Percentiles rank a stretch among this genome's conserved stretches.
phyloP scores from a whole-genome alignment of 2,329 filamentous ascomycete species.

The Fusarium phyllophilum region DNA sequence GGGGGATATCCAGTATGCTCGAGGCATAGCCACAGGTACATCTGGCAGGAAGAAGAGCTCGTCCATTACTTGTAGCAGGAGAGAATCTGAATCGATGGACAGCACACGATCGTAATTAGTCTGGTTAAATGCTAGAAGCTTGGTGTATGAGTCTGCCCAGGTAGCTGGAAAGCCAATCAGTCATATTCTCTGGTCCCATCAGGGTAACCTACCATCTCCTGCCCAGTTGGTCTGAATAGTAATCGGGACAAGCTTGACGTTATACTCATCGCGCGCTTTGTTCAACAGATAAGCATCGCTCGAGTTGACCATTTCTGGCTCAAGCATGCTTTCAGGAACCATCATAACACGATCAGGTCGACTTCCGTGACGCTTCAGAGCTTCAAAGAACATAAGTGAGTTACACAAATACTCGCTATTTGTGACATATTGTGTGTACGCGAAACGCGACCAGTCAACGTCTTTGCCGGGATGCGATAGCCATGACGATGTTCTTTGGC shows the following conservation, averaged over 20 bases:
- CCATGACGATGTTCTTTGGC: too few species aligned
- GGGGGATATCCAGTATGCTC: constrained; percentile 75
- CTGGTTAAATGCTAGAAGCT: constrained; percentile 75
- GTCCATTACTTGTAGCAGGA: constrained; percentile 70
- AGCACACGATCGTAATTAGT: constrained; percentile 63
- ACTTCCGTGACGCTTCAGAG: constrained; percentile 52
- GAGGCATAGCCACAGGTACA: constrained; percentile 72
- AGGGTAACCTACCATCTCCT: constrained; percentile 52
- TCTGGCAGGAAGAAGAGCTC: constrained; percentile 75
- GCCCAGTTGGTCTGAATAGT: constrained; percentile 50
- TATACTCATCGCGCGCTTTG: constrained; percentile 56
- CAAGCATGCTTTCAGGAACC: constrained; percentile 54
- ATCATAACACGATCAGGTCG: constrained; percentile 57
- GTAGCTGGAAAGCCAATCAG: too few species aligned
- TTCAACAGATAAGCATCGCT: constrained; percentile 50
- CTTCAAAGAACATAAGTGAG: constrained; percentile 61
- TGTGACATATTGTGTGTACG: constrained; percentile 62
- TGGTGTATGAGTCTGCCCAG: constrained; percentile 73
- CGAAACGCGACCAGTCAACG: constrained; percentile 46
- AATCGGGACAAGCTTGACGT: constrained; percentile 56
- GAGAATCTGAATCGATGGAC: constrained; percentile 70
- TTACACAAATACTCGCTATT: constrained; percentile 59
- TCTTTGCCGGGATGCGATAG: too few species aligned
- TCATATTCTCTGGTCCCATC: too few species aligned
- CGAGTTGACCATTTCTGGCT: constrained; percentile 38